Percentiles rank a stretch among this genome's conserved stretches.
Evolutionary conservation across 2,329 filamentous ascomycete genomes (phyloP).

Genomic region (Aureobasidium sp.): DNA sequence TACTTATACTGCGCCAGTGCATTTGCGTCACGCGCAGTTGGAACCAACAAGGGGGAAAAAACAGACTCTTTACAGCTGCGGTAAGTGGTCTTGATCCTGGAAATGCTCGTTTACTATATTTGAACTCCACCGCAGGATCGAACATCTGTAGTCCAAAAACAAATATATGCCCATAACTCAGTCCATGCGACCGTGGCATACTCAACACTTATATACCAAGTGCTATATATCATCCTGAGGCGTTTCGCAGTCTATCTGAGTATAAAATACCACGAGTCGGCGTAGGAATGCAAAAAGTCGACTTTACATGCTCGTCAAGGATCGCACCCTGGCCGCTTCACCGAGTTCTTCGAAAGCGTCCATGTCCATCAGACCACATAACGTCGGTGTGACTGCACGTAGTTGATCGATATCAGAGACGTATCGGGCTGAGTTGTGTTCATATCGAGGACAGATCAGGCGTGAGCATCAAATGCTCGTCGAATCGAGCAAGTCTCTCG

Average conservation of each 20-base stretch:
- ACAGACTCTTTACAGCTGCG: background rate
- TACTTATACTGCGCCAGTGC: background rate
- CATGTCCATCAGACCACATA: background rate
- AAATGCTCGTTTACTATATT: too few species aligned
- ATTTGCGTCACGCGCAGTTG: background rate
- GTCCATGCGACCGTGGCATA: accelerated
- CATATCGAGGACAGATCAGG: background rate
- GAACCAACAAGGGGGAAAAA: background rate
- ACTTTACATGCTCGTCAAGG: background rate
- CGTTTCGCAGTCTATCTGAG: accelerated
- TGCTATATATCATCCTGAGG: too few species aligned
- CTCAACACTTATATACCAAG: accelerated
- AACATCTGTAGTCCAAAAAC: too few species aligned
- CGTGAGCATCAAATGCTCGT: background rate
- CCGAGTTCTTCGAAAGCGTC: background rate
- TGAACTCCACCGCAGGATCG: too few species aligned
- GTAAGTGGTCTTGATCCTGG: too few species aligned
- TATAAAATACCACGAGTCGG: background rate
- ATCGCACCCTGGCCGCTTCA: background rate
- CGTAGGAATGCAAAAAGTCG: background rate
- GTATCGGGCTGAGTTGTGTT: too few species aligned
- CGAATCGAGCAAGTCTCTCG: background rate
- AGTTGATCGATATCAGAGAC: background rate
- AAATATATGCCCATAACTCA: background rate
- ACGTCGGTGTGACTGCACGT: background rate